Evolutionary conservation across 2,329 filamentous ascomycete species (phyloP), one percentile per base, ranked within the genome.

Genomic region (Microsporum audouinii): DNA sequence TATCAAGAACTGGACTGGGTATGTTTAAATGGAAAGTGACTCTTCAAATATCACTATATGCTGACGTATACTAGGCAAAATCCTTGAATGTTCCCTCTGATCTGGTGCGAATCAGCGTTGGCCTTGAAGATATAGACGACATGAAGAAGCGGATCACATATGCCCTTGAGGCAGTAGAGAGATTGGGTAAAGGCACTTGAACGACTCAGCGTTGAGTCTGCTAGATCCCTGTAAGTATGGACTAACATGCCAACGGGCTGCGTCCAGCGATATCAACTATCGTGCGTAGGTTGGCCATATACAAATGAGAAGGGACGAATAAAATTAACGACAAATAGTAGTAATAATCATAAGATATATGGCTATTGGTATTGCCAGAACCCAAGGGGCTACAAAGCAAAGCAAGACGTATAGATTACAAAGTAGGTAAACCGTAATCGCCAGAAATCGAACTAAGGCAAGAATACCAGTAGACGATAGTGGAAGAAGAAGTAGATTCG

Each of bases 1-100:
- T 99, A 94, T 69, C 80, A 82, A 53, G 94, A 99, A 77, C 74
- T 97, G 47, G 86, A 91, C n/a, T 99, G 94, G 94, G 81, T 82
- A 75, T 69, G 79, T 75, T n/a, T 14, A 7, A 7, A n/a, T 17
- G 17, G 6, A 12, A 59, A 33, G 5, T 6, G 14, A n/a, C 27
- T 2, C 12, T 49, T 6, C 23, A 8, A 41, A 34, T 60, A 65
- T 68, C 63, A 68, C 61, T 57, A 14, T 41, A 31, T 49, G 49
- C 17, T 14, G 12, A 45, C 59, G 43, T 47, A 49, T 59, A 31
- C n/a, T 58, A 82, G 80, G 89, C 88, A 49, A 84, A 82, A 31
- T 79, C 85, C 63, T 92, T 87, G 71, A 84, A 91, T 0, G 89
- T 96, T 2, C 87, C 94, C 60, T 83, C 84, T 1, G 83, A 89